Evolutionary conservation across 2,329 filamentous ascomycete species (phyloP), one percentile per base, ranked within the genome.

Genomic region (Pseudofabraea citricarpa): DNA sequence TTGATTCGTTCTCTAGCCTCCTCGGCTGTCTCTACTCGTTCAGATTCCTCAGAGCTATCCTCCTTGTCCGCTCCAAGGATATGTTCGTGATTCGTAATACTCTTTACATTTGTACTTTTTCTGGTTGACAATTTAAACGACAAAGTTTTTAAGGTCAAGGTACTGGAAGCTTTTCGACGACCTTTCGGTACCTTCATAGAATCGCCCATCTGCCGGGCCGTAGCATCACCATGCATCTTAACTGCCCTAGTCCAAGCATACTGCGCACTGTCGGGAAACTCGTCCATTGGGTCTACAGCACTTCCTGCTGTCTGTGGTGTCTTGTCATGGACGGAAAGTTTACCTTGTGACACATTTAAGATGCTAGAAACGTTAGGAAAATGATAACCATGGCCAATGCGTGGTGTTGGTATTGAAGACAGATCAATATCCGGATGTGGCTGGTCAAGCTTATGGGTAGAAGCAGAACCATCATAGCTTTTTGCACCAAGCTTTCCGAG

Each of bases 381-480:
- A 15, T 15, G 27, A 12, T 31, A 31, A 15, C 44, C 20, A 9
- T 44, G 44, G 6, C 46, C 29, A 32, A 55, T 50, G 2, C 36
- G 23, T 6, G 53, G 49, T 13, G 49, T 45, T 15, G 53, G 49
- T 19, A 57, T 44, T 6, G 43, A 41, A 9, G 57, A 39, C 8
- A 54, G 36, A 6, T 55, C 48, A 43, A 5, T 12, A 31, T 51
- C 50, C 39, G 52, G 41, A n/a, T n/a, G n/a, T n/a, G n/a, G n/a
- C n/a, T n/a, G n/a, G n/a, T n/a, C n/a, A n/a, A n/a, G n/a, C n/a
- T n/a, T n/a, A n/a, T n/a, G n/a, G n/a, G n/a, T n/a, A 12, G 45
- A 45, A 1, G 40, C 24, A 0, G 47, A 37, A 6, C 53, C 56
- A 45, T 59, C 56, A 40, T 46, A 56, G 40, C 42, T 56, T 46